Base-by-base conservation (phyloP, 495 filamentous ascomycete genomes). In the Neurospora tetraspora region DNA sequence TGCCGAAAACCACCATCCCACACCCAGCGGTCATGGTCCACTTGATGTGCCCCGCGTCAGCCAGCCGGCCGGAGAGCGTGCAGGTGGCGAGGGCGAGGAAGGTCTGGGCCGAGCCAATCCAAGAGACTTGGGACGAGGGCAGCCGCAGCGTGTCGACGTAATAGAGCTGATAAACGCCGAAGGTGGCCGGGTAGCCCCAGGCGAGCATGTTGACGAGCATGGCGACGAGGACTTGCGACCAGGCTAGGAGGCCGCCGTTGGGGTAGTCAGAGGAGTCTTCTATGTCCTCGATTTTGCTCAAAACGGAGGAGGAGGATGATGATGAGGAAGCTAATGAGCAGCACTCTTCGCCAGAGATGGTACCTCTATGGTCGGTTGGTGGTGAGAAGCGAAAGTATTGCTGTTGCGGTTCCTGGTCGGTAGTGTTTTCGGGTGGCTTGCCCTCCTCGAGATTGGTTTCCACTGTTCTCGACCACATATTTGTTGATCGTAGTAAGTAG, bases 151-250 rank as follows among this genome's bases (percentile, higher is more conserved):
- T 81, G 74, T 84, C 78, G n/a, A 78, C 75, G 74, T 86, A 86
- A 77, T 85, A 79, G 10, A 84, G 80, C 77, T 86, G 83, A 42
- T 81, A 86, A 34, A 86, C 80, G 31, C 83, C 84, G 69, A 84
- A 86, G 3, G 81, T 77, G 8, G 82, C 72, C 10, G 82, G 80
- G 68, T 81, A 82, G 70, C 84, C 84, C 78, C 83, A 83, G 8
- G 81, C 77, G 73, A 85, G 74, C 39, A 80, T 78, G 76, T 83
- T 83, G 76, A 83, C 76, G 16, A 85, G 77, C 37, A 76, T 72
- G 10, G 79, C 78, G 4, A 81, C 82, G 27, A 84, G 27, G 34
- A 86, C 81, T 73, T 85, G 83, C 9, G 74, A 76, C 83, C 84
- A 86, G 53, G 84, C 84, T 14, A 73, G 23, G 20, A 77, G 65